phyloP scores from a whole-genome alignment of 2,329 filamentous ascomycete species.

The Didymella lethalis region DNA sequence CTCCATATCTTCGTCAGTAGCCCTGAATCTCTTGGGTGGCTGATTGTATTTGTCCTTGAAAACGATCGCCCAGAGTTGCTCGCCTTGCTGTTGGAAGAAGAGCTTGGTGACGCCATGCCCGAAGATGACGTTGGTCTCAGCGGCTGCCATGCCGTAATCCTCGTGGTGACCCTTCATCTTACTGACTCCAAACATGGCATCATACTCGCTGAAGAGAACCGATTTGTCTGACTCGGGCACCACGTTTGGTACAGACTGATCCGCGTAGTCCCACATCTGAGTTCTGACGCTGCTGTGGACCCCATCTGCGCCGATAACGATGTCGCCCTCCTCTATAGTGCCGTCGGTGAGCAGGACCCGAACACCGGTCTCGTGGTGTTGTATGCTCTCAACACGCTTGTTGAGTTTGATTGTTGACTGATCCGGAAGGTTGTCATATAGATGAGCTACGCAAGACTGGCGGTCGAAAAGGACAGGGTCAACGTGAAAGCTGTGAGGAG shows the following conservation, averaged over 20 bases:
- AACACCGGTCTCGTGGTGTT: conserved; percentile 25
- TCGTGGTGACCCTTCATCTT: conserved; percentile 15
- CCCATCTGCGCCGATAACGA: conserved; percentile 39
- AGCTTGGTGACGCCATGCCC: conserved; percentile 38
- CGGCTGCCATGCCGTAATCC: conserved; percentile 36
- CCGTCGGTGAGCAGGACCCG: conserved; percentile 29
- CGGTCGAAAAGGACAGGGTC: conserved; percentile 28
- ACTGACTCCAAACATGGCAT: conserved; percentile 27
- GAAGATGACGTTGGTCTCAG: conserved; percentile 33
- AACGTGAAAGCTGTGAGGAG: conserved; percentile 14
- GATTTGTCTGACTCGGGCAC: conserved; percentile 25
- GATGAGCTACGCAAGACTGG: conserved; percentile 26
- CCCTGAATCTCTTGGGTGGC: neutral
- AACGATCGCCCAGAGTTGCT: neutral
- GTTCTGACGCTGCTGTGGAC: conserved; percentile 31
- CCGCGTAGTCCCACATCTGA: conserved; percentile 36
- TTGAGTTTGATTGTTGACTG: conserved; percentile 28
- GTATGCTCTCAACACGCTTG: conserved; percentile 25
- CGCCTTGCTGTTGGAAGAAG: neutral
- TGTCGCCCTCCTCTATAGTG: conserved; percentile 27
- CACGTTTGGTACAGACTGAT: conserved; percentile 10
- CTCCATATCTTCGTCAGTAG: neutral
- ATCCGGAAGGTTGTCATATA: conserved; percentile 32
- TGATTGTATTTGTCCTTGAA: neutral
- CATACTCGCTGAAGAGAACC: conserved; percentile 12